phyloP scores from a whole-genome alignment of 2,329 filamentous ascomycete genomes.

The Grosmannia clavigera region DNA sequence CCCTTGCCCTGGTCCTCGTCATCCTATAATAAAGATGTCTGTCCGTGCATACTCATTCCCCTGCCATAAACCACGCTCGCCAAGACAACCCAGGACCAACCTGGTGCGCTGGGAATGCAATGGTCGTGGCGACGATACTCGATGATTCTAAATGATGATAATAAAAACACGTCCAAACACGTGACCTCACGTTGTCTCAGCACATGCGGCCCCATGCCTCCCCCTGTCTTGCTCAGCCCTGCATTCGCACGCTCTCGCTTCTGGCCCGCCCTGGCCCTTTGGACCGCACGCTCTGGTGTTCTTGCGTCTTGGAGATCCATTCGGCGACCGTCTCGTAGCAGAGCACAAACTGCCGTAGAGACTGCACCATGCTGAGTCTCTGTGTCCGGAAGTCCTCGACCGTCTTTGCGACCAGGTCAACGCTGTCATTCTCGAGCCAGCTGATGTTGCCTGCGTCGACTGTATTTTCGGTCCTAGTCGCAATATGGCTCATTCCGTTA shows the following conservation, averaged over 20 bases:
- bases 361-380: slow-evolving; percentile 93
- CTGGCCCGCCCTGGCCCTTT: slow-evolving; percentile 5
- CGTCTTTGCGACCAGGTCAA: slow-evolving; percentile 74
- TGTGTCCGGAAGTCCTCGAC: slow-evolving; percentile 86
- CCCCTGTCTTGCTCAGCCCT: background rate
- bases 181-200: background rate
- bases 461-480: background rate
- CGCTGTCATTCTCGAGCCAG: slow-evolving; percentile 57
- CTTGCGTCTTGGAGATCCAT: slow-evolving; percentile 53
- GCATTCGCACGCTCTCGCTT: slow-evolving; percentile 11
- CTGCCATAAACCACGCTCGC: no score
- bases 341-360: slow-evolving; percentile 80
- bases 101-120: background rate
- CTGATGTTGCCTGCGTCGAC: slow-evolving; percentile 12
- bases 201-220: no score
- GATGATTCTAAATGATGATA: background rate
- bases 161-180: background rate
- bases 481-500: no score
- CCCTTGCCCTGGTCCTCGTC: background rate
- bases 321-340: slow-evolving; percentile 94
- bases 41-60: background rate
- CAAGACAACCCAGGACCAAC: no score
- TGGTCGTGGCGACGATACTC: background rate
- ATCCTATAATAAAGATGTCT: background rate
- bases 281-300: slow-evolving; percentile 12